Conservation (phyloP, 2,329 filamentous ascomycete species). For the Fusarium staphyleae region DNA sequence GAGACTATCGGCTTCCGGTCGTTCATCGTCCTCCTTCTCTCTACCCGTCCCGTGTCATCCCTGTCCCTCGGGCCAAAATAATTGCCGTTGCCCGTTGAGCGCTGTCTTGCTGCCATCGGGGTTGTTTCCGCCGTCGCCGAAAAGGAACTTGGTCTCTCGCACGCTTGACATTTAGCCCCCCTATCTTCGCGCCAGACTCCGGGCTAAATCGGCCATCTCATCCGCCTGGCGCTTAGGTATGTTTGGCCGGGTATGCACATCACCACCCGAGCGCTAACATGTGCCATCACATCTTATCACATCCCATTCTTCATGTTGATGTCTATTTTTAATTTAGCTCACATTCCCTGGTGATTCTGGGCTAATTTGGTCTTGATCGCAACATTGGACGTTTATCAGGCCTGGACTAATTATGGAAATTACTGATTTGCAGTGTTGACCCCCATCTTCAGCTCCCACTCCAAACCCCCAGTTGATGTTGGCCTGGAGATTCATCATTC, state of each 20-base stretch:
- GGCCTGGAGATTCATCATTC: slow-evolving; percentile 8
- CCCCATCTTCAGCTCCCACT: slow-evolving; percentile 14
- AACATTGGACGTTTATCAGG: slow-evolving; percentile 1
- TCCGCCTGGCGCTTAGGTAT: slow-evolving; percentile 36
- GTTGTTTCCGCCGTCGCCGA: slow-evolving; percentile 14
- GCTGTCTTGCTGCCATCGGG: slow-evolving; percentile 10
- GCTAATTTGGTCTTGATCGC: slow-evolving; percentile 32
- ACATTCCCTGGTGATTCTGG: slow-evolving; percentile 19
- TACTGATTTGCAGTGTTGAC: slow-evolving; percentile 13
- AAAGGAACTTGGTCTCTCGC: slow-evolving; percentile 22
- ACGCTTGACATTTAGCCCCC: slow-evolving; percentile 21
- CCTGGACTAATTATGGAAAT: slow-evolving; percentile 40
- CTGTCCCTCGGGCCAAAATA: slow-evolving; percentile 20
- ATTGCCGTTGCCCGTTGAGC: background rate
- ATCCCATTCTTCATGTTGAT: slow-evolving; percentile 15
- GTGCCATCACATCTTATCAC: slow-evolving; percentile 34
- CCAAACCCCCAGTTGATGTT: slow-evolving; percentile 21
- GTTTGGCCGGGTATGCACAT: slow-evolving; percentile 27
- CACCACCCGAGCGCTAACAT: slow-evolving; percentile 38
- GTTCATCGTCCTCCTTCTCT: slow-evolving; percentile 21
- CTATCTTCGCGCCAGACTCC: slow-evolving; percentile 26
- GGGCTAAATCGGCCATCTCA: slow-evolving; percentile 41
- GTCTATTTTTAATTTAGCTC: slow-evolving; percentile 50
- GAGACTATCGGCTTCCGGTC: slow-evolving; percentile 32
- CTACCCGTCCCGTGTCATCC: slow-evolving; percentile 23